Base-by-base conservation (phyloP, 1,284 basidiomycete genomes). In the Ustilago lituana region DNA sequence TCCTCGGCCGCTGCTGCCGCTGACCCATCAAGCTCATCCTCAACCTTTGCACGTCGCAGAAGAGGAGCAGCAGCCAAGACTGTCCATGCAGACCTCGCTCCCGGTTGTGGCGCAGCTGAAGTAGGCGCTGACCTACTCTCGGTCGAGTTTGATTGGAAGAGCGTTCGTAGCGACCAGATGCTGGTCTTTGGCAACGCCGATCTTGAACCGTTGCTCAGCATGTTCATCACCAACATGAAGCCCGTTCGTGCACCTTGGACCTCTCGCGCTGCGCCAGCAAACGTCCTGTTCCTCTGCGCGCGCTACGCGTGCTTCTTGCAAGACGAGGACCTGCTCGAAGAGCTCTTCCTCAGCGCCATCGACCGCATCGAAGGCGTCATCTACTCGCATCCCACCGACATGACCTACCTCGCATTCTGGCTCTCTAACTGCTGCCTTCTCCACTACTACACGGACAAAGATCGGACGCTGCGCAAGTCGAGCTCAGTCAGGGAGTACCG, bases 361-460 rank as follows among this genome's bases (percentile, higher is more conserved):
- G 93, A 97, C 80, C 86, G 89, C 31, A 94, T 98, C 40, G 94
- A 98, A 83, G 90, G 92, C 50, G 88, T 88, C 15, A 90, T 96
- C 68, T 95, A 94, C 44, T 57, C 69, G 5, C 56, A 76, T 23
- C 60, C 74, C 10, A 93, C 95, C 69, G 91, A 97, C 77, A 84
- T 97, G 46, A 89, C 91, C 3, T 89, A 88, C 74, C 87, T 95
- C 20, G 87, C 93, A 20, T 98, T 97, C 83, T 98, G 96, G 95
- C 84, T 96, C 36, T 92, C 92, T 83, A 98, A 98, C 82, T 87
- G 89, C 23, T 92, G 91, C 7, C 83, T 93, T 14, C 91, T 95
- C 85, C 86, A 98, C 15, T 92, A 97, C 84, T 88, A 98, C 52
- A 86, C 96, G 81, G 89, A 91, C 57, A 91, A 63, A 31, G 77